These are phyloP conservation scores for Dissophora globulifera DNA, from an alignment of 192 early-diverging fungal genomes.

Conservation along the genomic window DNA sequence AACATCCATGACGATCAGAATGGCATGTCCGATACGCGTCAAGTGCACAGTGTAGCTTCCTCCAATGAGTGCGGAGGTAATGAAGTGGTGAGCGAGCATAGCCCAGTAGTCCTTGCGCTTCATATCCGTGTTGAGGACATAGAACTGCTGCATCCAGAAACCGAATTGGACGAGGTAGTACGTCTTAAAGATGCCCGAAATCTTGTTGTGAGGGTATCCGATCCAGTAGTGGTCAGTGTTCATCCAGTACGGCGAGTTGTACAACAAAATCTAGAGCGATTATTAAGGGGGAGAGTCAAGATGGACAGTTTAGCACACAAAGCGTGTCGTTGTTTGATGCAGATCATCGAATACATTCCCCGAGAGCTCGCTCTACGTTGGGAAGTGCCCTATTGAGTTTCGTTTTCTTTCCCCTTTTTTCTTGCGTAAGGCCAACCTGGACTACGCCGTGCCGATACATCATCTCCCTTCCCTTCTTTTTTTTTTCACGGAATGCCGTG, in stretches of 20 bases:
- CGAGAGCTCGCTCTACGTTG: no score
- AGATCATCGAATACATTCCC: no score
- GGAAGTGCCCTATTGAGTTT: no score
- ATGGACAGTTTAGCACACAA: no score
- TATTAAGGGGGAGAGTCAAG: not conserved
- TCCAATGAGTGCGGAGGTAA: conserved; percentile 75
- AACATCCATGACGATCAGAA: conserved; percentile 82
- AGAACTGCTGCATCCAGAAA: conserved; percentile 85
- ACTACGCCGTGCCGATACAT: no score
- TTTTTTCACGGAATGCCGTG: no score
- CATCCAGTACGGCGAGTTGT: conserved; percentile 75
- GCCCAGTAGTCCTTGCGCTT: conserved; percentile 77
- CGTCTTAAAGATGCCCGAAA: conserved; percentile 66
- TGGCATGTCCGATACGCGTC: conserved; percentile 82
- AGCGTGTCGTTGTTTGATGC: no score
- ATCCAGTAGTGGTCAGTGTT: conserved; percentile 76
- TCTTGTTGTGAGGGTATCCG: conserved; percentile 72
- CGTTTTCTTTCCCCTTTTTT: no score
- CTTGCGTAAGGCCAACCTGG: no score
- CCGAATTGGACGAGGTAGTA: conserved; percentile 82
- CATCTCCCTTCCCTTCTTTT: no score
- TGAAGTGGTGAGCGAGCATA: conserved; percentile 81
- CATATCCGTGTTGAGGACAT: conserved; percentile 78
- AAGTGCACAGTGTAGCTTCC: conserved; percentile 75
- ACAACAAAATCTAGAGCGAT: conserved; percentile 67